Conservation (phyloP, 108 stramenopile species). For the Asterionellopsis glacialis region DNA sequence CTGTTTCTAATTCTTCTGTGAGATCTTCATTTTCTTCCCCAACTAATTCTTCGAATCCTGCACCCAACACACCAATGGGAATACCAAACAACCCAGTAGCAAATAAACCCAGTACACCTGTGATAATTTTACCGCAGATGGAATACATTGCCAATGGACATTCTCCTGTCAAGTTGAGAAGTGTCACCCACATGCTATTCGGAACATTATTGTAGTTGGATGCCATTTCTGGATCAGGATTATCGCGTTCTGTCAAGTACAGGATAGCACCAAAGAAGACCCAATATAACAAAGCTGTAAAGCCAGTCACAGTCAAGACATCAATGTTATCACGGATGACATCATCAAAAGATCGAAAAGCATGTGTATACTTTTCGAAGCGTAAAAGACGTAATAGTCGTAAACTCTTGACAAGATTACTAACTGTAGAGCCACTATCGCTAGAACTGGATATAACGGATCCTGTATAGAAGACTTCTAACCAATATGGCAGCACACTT, state of each 20-base stretch:
- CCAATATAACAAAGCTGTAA: slow-evolving; percentile 83
- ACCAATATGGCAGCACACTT: slow-evolving; percentile 72
- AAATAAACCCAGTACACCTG: slow-evolving; percentile 80
- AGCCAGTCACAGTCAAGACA: slow-evolving; percentile 80
- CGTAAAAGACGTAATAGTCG: slow-evolving; percentile 71
- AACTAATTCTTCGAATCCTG: slow-evolving; percentile 85
- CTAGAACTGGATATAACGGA: slow-evolving; percentile 17
- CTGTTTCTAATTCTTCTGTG: slow-evolving; percentile 31
- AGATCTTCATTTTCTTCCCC: slow-evolving; percentile 64
- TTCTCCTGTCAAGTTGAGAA: slow-evolving; percentile 86
- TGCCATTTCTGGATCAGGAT: slow-evolving; percentile 75
- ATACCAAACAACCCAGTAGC: slow-evolving; percentile 78
- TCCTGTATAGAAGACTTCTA: slow-evolving; percentile 33
- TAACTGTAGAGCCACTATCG: slow-evolving; percentile 4
- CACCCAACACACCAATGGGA: slow-evolving; percentile 86
- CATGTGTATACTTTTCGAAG: slow-evolving; percentile 79
- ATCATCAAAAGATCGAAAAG: slow-evolving; percentile 73
- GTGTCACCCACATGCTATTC: slow-evolving; percentile 89
- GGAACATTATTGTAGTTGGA: slow-evolving; percentile 81
- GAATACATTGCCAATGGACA: slow-evolving; percentile 81
- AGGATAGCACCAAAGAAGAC: slow-evolving; percentile 71
- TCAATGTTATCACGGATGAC: slow-evolving; percentile 62
- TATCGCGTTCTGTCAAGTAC: slow-evolving; percentile 80
- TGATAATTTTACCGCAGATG: slow-evolving; percentile 62
- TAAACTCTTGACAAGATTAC: slow-evolving; percentile 43